Evolutionary conservation across 2,329 filamentous ascomycete species (phyloP).

Genomic region (Colletotrichum tamarilloi): DNA sequence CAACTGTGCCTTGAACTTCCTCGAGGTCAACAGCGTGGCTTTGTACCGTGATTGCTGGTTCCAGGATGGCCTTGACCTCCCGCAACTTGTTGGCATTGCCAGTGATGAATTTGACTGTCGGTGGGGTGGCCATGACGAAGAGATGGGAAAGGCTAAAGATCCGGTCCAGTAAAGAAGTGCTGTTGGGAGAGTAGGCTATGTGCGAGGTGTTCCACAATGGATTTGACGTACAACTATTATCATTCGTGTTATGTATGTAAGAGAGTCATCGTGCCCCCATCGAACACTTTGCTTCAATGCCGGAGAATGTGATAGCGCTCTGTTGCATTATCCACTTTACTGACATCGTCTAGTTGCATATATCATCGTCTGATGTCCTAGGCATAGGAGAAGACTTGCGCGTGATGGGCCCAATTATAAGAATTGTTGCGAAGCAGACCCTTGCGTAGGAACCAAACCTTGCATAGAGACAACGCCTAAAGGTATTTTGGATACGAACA

Average conservation of each 20-base stretch:
- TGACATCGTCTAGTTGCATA: neutral
- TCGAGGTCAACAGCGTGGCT: conserved; percentile 83
- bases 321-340: neutral
- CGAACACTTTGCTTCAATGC: neutral
- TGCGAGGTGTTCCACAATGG: neutral
- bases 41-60: conserved; percentile 76
- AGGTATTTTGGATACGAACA: neutral
- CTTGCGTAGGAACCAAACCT: neutral
- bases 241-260: neutral
- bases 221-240: neutral
- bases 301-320: neutral
- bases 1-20: conserved; percentile 92
- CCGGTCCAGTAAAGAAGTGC: neutral
- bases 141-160: neutral
- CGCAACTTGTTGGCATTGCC: conserved; percentile 94
- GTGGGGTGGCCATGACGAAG: conserved; percentile 52
- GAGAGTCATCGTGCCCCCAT: neutral
- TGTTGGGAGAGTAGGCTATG: neutral
- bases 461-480: neutral
- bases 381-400: neutral
- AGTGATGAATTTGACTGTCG: conserved; percentile 88
- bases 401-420: neutral
- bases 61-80: conserved; percentile 90
- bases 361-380: neutral
- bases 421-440: neutral